Evolutionary conservation across 2,329 filamentous ascomycete species (phyloP).

Genomic region (Colletotrichum brevisporum): DNA sequence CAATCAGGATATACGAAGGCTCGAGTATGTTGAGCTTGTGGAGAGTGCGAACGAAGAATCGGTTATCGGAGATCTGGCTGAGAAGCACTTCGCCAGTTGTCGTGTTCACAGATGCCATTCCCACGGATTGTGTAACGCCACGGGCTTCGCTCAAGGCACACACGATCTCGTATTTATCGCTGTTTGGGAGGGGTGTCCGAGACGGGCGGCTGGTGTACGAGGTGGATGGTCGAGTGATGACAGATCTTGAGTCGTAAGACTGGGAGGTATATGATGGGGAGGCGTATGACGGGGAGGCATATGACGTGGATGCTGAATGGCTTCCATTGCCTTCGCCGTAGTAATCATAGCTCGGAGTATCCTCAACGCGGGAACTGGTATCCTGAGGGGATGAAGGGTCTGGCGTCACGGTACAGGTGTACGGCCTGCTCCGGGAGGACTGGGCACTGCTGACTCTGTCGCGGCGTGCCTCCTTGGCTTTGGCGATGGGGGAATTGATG

Average conservation of each 20-base stretch:
- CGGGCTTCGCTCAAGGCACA: constrained; percentile 91
- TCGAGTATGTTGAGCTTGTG: constrained; percentile 88
- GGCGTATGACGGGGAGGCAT: not conserved
- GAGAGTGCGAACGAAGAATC: constrained; percentile 89
- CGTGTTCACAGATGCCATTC: constrained; percentile 89
- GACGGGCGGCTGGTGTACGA: constrained; percentile 60
- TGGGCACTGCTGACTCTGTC: constrained; percentile 33
- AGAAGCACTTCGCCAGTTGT: constrained; percentile 87
- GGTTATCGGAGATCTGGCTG: constrained; percentile 92
- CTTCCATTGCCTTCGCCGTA: not conserved
- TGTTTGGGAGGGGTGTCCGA: constrained; percentile 57
- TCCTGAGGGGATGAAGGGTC: constrained; percentile 1
- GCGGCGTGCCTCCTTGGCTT: constrained; percentile 41
- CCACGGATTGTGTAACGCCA: constrained; percentile 87
- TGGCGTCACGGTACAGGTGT: not conserved
- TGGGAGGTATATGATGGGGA: not conserved
- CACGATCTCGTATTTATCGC: constrained; percentile 78
- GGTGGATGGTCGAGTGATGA: constrained; percentile 52
- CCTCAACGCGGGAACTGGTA: not conserved
- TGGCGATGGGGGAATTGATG: not conserved
- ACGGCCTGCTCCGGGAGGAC: not conserved
- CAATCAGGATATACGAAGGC: constrained; percentile 84
- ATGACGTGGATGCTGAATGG: not conserved
- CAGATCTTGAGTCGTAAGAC: not conserved
- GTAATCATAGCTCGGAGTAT: constrained; percentile 20